Evolutionary conservation across 257 asterid genomes (phyloP), one percentile per base, ranked within the genome.

Genomic region (Nicotiana sylvestris): DNA sequence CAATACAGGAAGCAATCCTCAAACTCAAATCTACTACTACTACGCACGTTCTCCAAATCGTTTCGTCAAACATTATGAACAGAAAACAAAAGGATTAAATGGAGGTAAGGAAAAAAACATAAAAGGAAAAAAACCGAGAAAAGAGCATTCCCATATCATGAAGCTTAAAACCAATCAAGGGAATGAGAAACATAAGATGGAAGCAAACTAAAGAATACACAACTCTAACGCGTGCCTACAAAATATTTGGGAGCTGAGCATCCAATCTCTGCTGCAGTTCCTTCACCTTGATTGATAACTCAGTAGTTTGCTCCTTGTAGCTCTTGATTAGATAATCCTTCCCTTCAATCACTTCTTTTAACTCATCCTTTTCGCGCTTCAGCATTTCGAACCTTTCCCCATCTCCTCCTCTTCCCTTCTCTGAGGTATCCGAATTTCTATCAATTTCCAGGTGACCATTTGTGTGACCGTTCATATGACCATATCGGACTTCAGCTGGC

Each of bases 301-400:
- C 98, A 4, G 86, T 77, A 81, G 90, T 96, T 81, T 96, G 99
- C 85, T 91, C 98, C 91, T 94, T 94, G 86, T 96, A 96, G 88
- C 87, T 96, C 82, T 86, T 93, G 86, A 96, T 86, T 88, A 94
- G 87, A 89, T 92, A 96, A 83, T 96, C 95, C 85, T 94, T 95
- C 77, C 98, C 97, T 4, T 92, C 96, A 9, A 91, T 90, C 85
- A 94, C 81, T 82, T 96, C 98, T 86, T 89, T 96, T 87, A 94
- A 85, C 85, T 96, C 99, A 1, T 82, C 83, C 51, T 94, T 92
- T 86, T 96, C 96, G 81, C 76, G 82, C 87, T 85, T 92, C 89
- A 94, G 90, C 93, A 92, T 88, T 55, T 92, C 97, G 12, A 94
- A 83, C 88, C 88, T 93, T 76, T 85, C 97, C 25, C 83, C 92